Conservation (phyloP, 2,329 filamentous ascomycete species). For the Zalaria obscura region DNA sequence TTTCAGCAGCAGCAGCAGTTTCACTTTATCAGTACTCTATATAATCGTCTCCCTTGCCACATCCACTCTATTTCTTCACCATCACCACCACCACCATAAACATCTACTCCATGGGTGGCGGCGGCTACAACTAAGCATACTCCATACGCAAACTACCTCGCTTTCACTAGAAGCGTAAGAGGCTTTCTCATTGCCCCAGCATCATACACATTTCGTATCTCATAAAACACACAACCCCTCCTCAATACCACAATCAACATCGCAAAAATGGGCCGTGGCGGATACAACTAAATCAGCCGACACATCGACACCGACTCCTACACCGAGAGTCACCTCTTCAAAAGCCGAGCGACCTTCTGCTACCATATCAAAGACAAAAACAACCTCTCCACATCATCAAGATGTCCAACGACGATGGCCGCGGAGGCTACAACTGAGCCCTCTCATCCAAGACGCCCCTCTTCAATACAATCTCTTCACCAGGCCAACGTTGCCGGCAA, state of each 20-base stretch:
- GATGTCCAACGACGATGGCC: constrained; percentile 3
- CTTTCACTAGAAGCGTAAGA: too few species aligned
- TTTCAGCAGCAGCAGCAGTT: too few species aligned
- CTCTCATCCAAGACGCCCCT: neutral
- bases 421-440: constrained; percentile 14
- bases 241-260: neutral
- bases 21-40: neutral
- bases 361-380: neutral
- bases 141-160: neutral
- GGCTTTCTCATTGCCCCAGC: too few species aligned
- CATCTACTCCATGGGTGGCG: neutral
- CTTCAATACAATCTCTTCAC: too few species aligned
- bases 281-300: constrained; percentile 24
- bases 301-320: neutral
- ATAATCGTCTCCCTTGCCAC: neutral
- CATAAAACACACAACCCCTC: too few species aligned
- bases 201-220: too few species aligned
- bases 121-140: neutral
- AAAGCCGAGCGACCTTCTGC: constrained; percentile 1
- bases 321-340: neutral
- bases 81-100: neutral
- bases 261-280: constrained; percentile 23
- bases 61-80: neutral
- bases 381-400: constrained; percentile 1
- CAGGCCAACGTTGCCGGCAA: neutral